These are phyloP conservation scores for Cryphonectria japonica DNA, from an alignment of 2,329 filamentous ascomycete genomes.

Conservation along the genomic window DNA sequence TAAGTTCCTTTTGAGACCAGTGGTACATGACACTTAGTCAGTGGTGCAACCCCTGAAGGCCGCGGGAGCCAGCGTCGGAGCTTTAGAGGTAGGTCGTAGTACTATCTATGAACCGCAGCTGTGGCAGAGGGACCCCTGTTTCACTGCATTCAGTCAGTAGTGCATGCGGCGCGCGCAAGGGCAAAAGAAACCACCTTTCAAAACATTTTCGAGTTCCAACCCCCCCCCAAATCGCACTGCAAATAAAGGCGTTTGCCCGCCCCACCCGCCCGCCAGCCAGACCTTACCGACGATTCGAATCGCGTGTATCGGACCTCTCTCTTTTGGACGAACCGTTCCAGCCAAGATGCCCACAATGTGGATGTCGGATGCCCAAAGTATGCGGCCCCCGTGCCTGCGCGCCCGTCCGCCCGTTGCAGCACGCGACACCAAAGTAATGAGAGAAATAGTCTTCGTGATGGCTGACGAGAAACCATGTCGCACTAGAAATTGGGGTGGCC, in stretches of 20 bases:
- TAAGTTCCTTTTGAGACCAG: not conserved
- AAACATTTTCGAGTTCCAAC: conserved; percentile 5
- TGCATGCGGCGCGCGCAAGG: not conserved
- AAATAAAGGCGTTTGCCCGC: not conserved
- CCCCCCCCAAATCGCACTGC: not conserved
- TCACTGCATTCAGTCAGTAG: conserved; percentile 19
- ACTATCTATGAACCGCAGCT: not conserved
- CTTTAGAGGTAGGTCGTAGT: not conserved
- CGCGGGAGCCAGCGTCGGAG: not conserved
- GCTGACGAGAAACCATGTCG: conserved; percentile 38
- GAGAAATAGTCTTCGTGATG: conserved; percentile 2
- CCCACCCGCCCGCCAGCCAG: not conserved
- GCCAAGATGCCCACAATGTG: conserved; percentile 84
- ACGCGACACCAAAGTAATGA: not conserved
- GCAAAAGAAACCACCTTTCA: conserved; percentile 26
- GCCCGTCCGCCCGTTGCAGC: conserved; percentile 3
- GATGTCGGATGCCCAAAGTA: conserved; percentile 95
- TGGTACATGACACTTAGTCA: not conserved
- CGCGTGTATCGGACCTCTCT: not conserved
- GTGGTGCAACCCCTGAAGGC: not conserved
- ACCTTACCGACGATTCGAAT: not conserved
- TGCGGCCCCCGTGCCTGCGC: conserved; percentile 37
- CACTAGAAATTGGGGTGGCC: conserved; percentile 89
- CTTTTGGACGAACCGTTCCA: not conserved
- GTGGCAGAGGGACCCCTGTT: conserved; percentile 22